Evolutionary conservation across 2,329 filamentous ascomycete genomes (phyloP), one percentile per base, ranked within the genome.

Genomic region (Raffaelea ambrosiae): DNA sequence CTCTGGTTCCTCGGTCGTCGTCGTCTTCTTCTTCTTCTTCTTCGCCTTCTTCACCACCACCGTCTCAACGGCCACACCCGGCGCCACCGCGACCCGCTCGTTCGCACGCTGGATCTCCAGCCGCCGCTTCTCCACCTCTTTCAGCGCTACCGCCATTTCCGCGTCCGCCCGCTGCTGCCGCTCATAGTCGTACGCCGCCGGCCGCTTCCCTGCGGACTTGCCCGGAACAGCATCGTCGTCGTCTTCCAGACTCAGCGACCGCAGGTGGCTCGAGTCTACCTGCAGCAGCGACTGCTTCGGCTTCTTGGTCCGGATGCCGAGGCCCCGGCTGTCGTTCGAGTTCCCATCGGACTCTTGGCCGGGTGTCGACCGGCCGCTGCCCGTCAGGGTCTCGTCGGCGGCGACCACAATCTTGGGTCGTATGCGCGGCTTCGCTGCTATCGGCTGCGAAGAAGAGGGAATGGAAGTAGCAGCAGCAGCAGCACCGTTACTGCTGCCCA

Each of bases 61-160:
- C 1, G 81, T 82, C 58, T 85, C 84, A 3, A 68, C 72, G 42
- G 79, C 73, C 23, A 83, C 78, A n/a, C 82, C 83, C 57, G 82
- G 77, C 20, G 82, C 81, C 19, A 83, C 77, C 55, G 86, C 77
- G 35, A 90, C 82, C 48, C 84, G 71, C 66, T 90, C 86, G 57
- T 84, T 86, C 35, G 82, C 83, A 48, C 86, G 71, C 66, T 90
- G 86, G 89, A 97, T 95, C 66, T 95, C 88, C 48, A 96, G 70
- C 46, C 93, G 75, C 50, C 94, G 69, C 45, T 83, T 75, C 68
- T 97, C 91, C 3, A 98, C 86, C 63, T 96, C 87, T 62, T 84
- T 83, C 72, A 96, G 81, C 9, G 91, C 93, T 58, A 81, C 81
- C 40, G 80, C 81, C 88, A 96, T 95, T 66, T 96, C 90, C 1